Evolutionary conservation across 768 basidiomycete genomes (phyloP), one percentile per base, ranked within the genome.

Genomic region (Neoboletus magnificus): DNA sequence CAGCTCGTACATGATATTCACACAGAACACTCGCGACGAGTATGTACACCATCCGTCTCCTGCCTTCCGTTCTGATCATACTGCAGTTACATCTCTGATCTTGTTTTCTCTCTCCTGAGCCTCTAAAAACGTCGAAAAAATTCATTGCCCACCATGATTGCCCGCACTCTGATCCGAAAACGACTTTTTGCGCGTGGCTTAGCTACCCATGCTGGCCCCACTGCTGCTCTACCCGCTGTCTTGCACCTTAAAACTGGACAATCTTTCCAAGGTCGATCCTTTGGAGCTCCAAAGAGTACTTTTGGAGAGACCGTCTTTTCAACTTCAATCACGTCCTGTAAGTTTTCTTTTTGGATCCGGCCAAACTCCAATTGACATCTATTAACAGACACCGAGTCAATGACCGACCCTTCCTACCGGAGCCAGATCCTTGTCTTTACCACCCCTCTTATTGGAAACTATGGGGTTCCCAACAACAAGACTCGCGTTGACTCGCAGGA

Each of bases 361-460:
- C 57, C 39, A 50, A 52, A 53, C 59, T 41, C 42, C 43, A 5
- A 4, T 46, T 63, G 50, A 53, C 18, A 10, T 58, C 56, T 59
- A 56, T 20, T 27, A 39, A n/a, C 67, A 96, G 94, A 99, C 72
- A 98, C 96, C 45, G 97, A 99, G 75, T 97, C 93, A 9, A 98
- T 99, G 97, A 99, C 97, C 36, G 97, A 99, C 71, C 97, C 97
- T 8, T 98, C 97, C 9, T 98, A 99, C 74, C 90, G 93, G 33
- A 89, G 93, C 48, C 97, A 99, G 74, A 96, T 99, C 67, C 83
- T 99, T 60, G 97, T 99, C 54, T 99, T 99, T 77, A 99, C 97
- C 42, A 89, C 95, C 0, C 97, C 97, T 11, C 84, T 99, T 73
- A 97, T 99, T 61, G 97, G 97, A 39, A 99, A 99, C 73, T 99